These are phyloP conservation scores for Aspergillus sclerotialis DNA, from an alignment of 2,329 filamentous ascomycete species.

Conservation along the genomic window DNA sequence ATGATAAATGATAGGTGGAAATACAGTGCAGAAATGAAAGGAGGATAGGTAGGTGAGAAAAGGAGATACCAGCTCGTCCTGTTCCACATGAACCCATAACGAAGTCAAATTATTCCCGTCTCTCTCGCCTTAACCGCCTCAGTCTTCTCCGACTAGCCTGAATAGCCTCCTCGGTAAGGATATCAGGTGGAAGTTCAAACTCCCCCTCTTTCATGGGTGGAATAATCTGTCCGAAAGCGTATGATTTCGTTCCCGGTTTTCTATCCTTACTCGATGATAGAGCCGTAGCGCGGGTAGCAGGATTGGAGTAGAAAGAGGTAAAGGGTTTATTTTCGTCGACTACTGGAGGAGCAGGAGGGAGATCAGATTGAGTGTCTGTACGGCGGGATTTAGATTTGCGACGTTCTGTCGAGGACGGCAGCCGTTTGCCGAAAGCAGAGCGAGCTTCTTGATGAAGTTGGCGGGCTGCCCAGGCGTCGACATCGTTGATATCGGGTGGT, in stretches of 20 bases:
- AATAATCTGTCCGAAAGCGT: slow-evolving; percentile 75
- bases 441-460: slow-evolving; percentile 69
- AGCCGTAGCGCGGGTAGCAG: slow-evolving; percentile 70
- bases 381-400: slow-evolving; percentile 5
- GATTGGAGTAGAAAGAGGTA: slow-evolving; percentile 79
- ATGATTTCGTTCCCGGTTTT: slow-evolving; percentile 56
- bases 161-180: slow-evolving; percentile 38
- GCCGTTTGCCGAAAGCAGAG: slow-evolving; percentile 42
- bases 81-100: too few species aligned
- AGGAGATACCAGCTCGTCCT: too few species aligned
- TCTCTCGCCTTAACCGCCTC: slow-evolving; percentile 27
- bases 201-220: slow-evolving; percentile 65
- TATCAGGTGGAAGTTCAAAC: slow-evolving; percentile 66
- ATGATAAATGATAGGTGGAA: too few species aligned
- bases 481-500: slow-evolving; percentile 59
- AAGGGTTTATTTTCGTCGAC: slow-evolving; percentile 53
- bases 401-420: slow-evolving; percentile 10
- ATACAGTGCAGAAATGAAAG: too few species aligned
- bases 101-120: slow-evolving; percentile 3
- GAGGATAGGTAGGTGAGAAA: too few species aligned
- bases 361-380: slow-evolving; percentile 6
- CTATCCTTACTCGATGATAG: slow-evolving; percentile 57
- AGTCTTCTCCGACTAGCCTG: slow-evolving; percentile 33
- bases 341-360: slow-evolving; percentile 16
- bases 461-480: slow-evolving; percentile 64